Conservation (phyloP, 2,329 filamentous ascomycete genomes). For the Trichoderma sp. region DNA sequence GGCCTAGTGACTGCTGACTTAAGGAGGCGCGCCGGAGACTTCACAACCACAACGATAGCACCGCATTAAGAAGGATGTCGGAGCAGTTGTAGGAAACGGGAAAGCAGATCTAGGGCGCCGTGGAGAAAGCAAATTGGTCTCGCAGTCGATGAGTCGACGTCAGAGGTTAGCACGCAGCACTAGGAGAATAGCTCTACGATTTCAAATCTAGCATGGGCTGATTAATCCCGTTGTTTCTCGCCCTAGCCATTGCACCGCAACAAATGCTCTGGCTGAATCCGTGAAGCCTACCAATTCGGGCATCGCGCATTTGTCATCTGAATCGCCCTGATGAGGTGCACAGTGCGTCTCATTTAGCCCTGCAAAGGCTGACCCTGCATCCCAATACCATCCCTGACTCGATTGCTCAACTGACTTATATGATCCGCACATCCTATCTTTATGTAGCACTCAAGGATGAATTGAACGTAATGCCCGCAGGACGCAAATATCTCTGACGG, state of each 20-base stretch:
- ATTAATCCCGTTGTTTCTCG: background rate
- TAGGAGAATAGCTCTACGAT: background rate
- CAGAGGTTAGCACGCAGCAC: background rate
- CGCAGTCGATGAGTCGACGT: background rate
- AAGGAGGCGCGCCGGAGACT: background rate
- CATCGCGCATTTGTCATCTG: slow-evolving; percentile 11
- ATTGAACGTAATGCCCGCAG: background rate
- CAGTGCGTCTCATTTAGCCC: background rate
- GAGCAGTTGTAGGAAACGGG: background rate
- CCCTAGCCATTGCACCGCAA: background rate
- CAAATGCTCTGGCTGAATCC: background rate
- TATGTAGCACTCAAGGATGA: background rate
- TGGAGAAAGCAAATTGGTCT: background rate
- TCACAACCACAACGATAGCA: background rate
- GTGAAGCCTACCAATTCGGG: background rate
- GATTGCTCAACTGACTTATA: background rate
- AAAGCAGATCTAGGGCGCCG: background rate
- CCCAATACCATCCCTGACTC: background rate
- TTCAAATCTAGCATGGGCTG: slow-evolving; percentile 5
- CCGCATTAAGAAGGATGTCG: background rate
- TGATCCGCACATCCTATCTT: background rate
- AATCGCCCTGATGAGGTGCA: background rate
- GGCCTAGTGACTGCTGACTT: background rate
- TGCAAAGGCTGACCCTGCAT: background rate
- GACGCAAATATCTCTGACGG: background rate